Base-by-base conservation (phyloP, 1,284 basidiomycete genomes). In the Sporisorium iseilematis-ciliati region DNA sequence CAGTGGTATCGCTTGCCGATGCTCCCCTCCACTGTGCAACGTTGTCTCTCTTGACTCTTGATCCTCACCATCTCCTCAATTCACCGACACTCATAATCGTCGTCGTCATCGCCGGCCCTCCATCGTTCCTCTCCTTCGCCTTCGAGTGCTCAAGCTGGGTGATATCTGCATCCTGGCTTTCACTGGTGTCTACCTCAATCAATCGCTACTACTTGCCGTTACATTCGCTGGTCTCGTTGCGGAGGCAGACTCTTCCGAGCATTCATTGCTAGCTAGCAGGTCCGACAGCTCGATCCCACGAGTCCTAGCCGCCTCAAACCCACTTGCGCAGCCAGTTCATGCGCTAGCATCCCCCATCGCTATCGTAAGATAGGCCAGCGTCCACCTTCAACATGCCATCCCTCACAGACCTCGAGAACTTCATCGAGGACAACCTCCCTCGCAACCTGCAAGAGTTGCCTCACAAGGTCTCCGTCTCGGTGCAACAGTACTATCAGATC, bases 331-430 rank as follows among this genome's bases (percentile, higher is more conserved):
- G 35, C 31, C 33, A 40, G n/a, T 52, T 10, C 23, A 40, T 26
- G 51, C 51, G 16, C 25, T 29, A n/a, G 33, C 51, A 16, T 38
- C 21, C 21, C 25, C 26, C 18, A 26, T 12, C 25, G 25, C 40
- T 54, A 21, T 23, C 12, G 35, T 11, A 1, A 46, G n/a, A 43
- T 52, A 52, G 41, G 53, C 20, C 3, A 10, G 18, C 42, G 29
- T 33, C 23, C 12, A 21, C 7, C 31, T 14, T 12, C 60, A 52
- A 16, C 49, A 81, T 82, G 81, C 80, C 76, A 4, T 73, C 77
- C 8, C 74, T 82, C 46, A 57, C 63, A n/a, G 80, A 81, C 48
- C 65, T 82, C 49, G 81, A 82, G 21, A 69, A 78, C 42, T 80
- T 79, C 55, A 73, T 82, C 61, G 78, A 80, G 72, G 64, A 74